Conservation (phyloP, 2,329 filamentous ascomycete genomes). For the Microdochium nivale region DNA sequence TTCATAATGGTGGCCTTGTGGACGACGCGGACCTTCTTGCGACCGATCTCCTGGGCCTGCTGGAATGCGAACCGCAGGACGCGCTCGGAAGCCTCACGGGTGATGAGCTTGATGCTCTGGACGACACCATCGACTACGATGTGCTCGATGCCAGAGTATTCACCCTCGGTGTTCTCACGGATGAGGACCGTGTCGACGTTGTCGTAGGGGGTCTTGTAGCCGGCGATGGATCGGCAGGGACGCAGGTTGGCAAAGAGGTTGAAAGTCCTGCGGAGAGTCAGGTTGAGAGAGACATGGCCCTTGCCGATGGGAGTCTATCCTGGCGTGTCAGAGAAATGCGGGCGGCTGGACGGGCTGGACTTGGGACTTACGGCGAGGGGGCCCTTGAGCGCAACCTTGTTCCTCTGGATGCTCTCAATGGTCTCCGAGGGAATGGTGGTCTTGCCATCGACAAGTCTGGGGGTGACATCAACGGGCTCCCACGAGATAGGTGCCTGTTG, state of each 20-base stretch:
- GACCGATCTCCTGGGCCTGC: constrained; percentile 86
- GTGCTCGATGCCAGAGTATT: constrained; percentile 99
- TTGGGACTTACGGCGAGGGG: constrained; percentile 71
- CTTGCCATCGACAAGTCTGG: constrained; percentile 87
- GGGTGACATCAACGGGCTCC: constrained; percentile 95
- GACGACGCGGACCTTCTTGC: constrained; percentile 93
- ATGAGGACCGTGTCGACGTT: constrained; percentile 95
- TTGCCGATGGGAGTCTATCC: constrained; percentile 86
- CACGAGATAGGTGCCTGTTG: constrained; percentile 79
- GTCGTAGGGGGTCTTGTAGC: constrained; percentile 98
- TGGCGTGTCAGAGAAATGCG: neutral
- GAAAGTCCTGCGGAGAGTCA: constrained; percentile 97
- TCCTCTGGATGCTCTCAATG: constrained; percentile 87
- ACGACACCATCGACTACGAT: constrained; percentile 96
- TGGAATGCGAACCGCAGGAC: constrained; percentile 98
- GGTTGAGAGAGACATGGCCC: constrained; percentile 97
- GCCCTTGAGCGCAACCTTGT: constrained; percentile 97
- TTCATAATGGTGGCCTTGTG: constrained; percentile 99
- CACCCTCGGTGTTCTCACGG: constrained; percentile 98
- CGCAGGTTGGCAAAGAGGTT: constrained; percentile 99
- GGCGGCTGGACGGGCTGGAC: too few relatives aligned
- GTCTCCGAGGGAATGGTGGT: constrained; percentile 89
- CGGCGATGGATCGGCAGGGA: constrained; percentile 91
- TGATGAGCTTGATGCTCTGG: constrained; percentile 99
- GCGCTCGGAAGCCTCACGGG: constrained; percentile 85